phyloP scores from a whole-genome alignment of 148 eudicot species.

The Drosera capensis region DNA sequence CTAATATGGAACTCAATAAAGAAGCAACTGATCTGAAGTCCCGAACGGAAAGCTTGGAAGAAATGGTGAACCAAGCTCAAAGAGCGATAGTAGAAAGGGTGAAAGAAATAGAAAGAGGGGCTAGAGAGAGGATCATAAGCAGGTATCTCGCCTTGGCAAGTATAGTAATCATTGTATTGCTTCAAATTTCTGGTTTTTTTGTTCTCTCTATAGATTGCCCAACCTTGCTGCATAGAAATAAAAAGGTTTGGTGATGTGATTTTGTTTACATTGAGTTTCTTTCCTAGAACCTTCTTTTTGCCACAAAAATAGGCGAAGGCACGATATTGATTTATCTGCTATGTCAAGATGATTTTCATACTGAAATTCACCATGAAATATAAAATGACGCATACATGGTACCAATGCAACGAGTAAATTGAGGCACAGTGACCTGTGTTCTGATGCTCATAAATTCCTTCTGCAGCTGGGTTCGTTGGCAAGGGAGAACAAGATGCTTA shows the following conservation, averaged over 20 bases:
- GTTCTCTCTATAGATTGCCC: neutral
- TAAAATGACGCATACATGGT: no score
- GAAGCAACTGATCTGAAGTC: slow-evolving; percentile 32
- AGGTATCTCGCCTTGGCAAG: slow-evolving; percentile 20
- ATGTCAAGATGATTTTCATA: no score
- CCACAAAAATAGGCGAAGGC: no score
- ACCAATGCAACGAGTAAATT: neutral
- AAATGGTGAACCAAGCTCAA: no score
- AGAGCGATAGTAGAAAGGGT: slow-evolving; percentile 31
- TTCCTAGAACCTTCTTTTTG: no score
- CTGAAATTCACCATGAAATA: no score
- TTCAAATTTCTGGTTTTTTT: neutral
- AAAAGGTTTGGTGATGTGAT: neutral
- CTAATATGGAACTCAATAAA: slow-evolving; percentile 39
- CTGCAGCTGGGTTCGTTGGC: slow-evolving; percentile 46
- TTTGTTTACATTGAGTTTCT: no score
- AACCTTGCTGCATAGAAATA: neutral
- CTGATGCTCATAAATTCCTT: slow-evolving; percentile 4
- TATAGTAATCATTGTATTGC: neutral
- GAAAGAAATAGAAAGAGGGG: slow-evolving; percentile 40
- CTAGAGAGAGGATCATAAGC: slow-evolving; percentile 57
- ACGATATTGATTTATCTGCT: no score
- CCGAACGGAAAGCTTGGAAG: slow-evolving; percentile 29
- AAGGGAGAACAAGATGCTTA: slow-evolving; percentile 49
- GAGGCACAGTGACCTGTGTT: neutral